phyloP scores from a whole-genome alignment of 768 basidiomycete genomes.

The Hypsizygus marmoreus region DNA sequence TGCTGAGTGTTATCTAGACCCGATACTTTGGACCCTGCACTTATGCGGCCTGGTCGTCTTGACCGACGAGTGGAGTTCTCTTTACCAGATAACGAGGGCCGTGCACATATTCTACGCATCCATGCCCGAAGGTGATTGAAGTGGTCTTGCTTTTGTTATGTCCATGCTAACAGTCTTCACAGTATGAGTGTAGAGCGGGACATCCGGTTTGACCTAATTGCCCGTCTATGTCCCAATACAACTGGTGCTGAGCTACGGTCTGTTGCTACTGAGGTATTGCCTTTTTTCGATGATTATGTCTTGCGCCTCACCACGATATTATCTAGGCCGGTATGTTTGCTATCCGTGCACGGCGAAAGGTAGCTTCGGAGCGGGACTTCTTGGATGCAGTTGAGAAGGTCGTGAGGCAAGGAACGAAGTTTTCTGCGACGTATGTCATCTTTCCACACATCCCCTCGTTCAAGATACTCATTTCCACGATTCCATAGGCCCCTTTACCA shows the following conservation, averaged over 20 bases:
- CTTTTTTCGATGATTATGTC: background rate
- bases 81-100: constrained; percentile 92
- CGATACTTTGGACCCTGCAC: constrained; percentile 95
- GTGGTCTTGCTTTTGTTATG: background rate
- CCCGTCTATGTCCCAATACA: constrained; percentile 94
- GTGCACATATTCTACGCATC: constrained; percentile 95
- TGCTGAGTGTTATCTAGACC: constrained; percentile 54
- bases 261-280: constrained; percentile 88
- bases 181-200: constrained; percentile 98
- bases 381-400: constrained; percentile 98
- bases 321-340: constrained; percentile 99
- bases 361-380: constrained; percentile 97
- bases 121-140: constrained; percentile 82
- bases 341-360: constrained; percentile 93
- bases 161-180: constrained; percentile 9
- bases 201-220: constrained; percentile 97
- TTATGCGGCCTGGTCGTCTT: constrained; percentile 92
- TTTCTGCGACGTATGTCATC: constrained; percentile 86
- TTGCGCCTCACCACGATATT: constrained; percentile 1
- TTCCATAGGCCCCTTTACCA: constrained; percentile 77
- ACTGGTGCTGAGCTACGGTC: constrained; percentile 98
- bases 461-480: constrained; percentile 15
- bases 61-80: constrained; percentile 98
- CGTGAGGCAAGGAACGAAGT: constrained; percentile 95
- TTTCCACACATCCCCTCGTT: constrained; percentile 3